phyloP scores from a whole-genome alignment of 352 stramenopile species.

The Aphanomyces invadans region DNA sequence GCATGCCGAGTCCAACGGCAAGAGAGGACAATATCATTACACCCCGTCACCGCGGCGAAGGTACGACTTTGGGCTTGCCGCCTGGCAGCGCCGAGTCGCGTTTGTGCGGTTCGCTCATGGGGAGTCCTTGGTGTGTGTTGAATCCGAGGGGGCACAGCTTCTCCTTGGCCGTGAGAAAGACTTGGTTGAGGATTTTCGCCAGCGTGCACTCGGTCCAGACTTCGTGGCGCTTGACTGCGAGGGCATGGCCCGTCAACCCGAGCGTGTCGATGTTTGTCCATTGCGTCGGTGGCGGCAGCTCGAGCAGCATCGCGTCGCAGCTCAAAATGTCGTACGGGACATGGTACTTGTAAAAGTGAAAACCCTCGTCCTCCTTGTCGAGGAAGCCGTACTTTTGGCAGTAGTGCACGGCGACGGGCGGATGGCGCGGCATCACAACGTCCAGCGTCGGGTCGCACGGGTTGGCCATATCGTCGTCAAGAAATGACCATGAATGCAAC shows the following conservation, averaged over 20 bases:
- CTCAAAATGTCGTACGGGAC: constrained; percentile 38
- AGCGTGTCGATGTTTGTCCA: no score
- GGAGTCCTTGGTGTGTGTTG: constrained; percentile 38
- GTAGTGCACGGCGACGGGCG: constrained; percentile 45
- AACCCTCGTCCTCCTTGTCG: constrained; percentile 34
- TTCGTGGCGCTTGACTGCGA: constrained; percentile 38
- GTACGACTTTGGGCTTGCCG: constrained; percentile 2
- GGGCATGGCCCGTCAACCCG: no score
- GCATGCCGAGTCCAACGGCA: no score
- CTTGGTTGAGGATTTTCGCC: constrained; percentile 43
- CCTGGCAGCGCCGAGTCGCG: constrained; percentile 1
- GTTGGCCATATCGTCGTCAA: constrained; percentile 31
- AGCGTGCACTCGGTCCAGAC: constrained; percentile 39
- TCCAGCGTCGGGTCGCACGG: constrained; percentile 32
- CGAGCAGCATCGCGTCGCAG: constrained; percentile 40
- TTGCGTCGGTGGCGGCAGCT: constrained; percentile 36
- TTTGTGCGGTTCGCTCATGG: constrained; percentile 18
- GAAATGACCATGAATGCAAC: constrained; percentile 36
- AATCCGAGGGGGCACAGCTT: constrained; percentile 37
- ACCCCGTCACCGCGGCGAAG: no score
- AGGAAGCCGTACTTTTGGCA: constrained; percentile 47
- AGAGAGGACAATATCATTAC: no score
- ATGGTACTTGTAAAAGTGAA: constrained; percentile 53
- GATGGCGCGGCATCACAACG: constrained; percentile 36
- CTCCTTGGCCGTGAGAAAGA: constrained; percentile 39